Conservation (phyloP, 2,329 filamentous ascomycete genomes). For the Emergomyces orientalis region DNA sequence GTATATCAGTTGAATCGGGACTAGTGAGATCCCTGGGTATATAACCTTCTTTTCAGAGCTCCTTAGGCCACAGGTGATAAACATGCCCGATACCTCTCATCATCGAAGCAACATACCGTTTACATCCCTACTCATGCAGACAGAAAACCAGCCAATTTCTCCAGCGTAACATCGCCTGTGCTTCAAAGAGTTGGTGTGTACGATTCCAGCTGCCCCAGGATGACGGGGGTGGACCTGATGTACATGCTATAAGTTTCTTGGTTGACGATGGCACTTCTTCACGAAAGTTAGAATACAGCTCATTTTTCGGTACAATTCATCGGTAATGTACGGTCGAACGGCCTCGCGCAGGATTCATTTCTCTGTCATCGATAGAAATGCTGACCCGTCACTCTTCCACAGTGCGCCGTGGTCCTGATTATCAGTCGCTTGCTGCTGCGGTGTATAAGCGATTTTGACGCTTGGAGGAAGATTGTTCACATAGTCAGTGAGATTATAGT, state of each 20-base stretch:
- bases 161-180: not conserved
- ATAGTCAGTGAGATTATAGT: constrained; percentile 24
- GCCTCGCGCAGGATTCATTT: constrained; percentile 47
- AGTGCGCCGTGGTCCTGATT: not conserved
- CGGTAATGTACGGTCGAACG: constrained; percentile 41
- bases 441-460: constrained; percentile 28
- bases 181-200: not conserved
- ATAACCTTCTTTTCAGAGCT: no score
- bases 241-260: not conserved
- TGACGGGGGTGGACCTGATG: not conserved
- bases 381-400: constrained; percentile 4
- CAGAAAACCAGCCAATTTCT: not conserved
- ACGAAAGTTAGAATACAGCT: not conserved
- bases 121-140: not conserved
- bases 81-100: not conserved
- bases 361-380: constrained; percentile 35
- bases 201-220: not conserved
- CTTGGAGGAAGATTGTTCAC: constrained; percentile 24
- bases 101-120: not conserved
- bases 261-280: not conserved
- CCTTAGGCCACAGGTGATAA: no score
- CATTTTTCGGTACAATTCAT: constrained; percentile 40
- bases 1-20: no score
- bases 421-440: constrained; percentile 8
- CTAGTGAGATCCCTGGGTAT: no score